phyloP scores from a whole-genome alignment of 164 flowering plant genomes.

The Euptelea pleiosperma region DNA sequence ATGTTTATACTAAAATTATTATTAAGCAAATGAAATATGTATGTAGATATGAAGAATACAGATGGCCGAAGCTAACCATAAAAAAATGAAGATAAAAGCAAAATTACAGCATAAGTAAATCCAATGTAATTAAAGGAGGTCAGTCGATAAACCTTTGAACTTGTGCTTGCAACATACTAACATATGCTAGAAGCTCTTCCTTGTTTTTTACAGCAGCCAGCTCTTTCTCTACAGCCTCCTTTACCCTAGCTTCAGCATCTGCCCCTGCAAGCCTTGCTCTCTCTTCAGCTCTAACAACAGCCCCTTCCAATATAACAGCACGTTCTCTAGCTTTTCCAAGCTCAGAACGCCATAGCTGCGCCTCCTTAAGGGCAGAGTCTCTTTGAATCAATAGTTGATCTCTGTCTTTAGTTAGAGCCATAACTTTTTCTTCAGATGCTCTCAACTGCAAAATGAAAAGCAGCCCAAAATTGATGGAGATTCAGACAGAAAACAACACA shows the following conservation, averaged over 20 bases:
- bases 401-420: constrained; percentile 52
- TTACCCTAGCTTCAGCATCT: constrained; percentile 66
- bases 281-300: constrained; percentile 90
- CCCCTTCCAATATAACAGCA: constrained; percentile 81
- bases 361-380: constrained; percentile 79
- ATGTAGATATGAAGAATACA: neutral
- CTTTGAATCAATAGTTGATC: constrained; percentile 75
- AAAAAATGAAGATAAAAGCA: neutral
- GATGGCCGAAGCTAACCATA: neutral
- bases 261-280: constrained; percentile 75
- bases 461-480: neutral
- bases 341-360: constrained; percentile 94
- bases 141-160: constrained; percentile 58
- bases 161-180: constrained; percentile 64
- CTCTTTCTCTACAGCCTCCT: constrained; percentile 68
- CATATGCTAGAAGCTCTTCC: constrained; percentile 71
- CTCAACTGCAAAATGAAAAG: constrained; percentile 46
- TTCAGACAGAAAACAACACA: neutral
- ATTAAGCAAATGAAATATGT: neutral
- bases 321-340: constrained; percentile 96
- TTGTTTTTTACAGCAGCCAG: constrained; percentile 61
- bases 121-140: neutral
- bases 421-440: constrained; percentile 58
- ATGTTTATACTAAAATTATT: too few species aligned
- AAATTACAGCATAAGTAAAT: neutral